Evolutionary conservation across 1,284 basidiomycete genomes (phyloP), one percentile per base, ranked within the genome.

Genomic region (Agroathelia rolfsii): DNA sequence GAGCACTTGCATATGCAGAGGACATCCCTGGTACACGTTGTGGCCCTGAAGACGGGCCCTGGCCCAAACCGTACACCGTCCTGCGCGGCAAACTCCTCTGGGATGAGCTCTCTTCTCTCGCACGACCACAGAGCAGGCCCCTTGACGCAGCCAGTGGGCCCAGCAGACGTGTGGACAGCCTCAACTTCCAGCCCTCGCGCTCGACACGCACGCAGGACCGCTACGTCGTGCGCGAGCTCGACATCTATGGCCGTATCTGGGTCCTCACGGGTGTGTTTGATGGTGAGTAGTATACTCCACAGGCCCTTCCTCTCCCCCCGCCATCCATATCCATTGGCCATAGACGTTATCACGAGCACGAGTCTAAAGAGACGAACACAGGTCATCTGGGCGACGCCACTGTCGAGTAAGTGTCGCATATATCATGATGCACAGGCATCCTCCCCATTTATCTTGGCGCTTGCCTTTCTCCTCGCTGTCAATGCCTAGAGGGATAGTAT

Each of bases 301-400:
- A 24, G 23, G 23, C 10, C 10, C 23, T 12, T 12, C 10, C 23
- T 2, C 10, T 24, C 2, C 10, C 10, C 2, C 23, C 10, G 2
- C 10, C 12, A 24, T 24, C 23, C 23, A 24, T n/a, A 24, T 24
- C 10, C 23, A 24, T 2, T 24, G 23, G 10, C 17, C 29, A 11
- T 13, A 32, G 11, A 3, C 5, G 5, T 16, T 32, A 3, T 36
- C 27, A 10, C 28, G 16, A 6, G n/a, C n/a, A n/a, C n/a, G n/a
- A n/a, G n/a, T n/a, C n/a, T n/a, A n/a, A n/a, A n/a, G n/a, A 28
- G n/a, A 12, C 13, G 18, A 8, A 29, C 17, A 11, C 41, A 78
- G 76, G 77, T 24, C 76, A 81, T 51, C 63, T 76, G 21, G 77
- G 77, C 23, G 73, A 77, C 46, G 67, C 68, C 34, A 79, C 77